Percentiles rank a stretch among this genome's conserved stretches.
phyloP scores from a whole-genome alignment of 129 eudicot species.

The Chrysanthemum seticuspe region DNA sequence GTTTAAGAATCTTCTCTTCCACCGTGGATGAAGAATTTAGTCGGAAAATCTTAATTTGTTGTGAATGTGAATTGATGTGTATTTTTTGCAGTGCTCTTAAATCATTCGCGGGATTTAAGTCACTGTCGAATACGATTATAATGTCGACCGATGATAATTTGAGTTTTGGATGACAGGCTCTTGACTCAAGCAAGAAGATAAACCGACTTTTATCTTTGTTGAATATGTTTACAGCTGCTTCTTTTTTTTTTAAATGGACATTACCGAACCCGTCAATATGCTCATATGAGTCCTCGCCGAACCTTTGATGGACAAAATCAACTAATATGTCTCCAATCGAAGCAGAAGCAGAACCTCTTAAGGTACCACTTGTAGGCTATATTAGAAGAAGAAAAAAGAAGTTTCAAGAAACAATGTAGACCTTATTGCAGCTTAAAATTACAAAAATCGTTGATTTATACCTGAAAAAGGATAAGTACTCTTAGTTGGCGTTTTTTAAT shows the following conservation, averaged over 20 bases:
- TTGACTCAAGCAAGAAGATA: constrained; percentile 60
- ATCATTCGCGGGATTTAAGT: constrained; percentile 68
- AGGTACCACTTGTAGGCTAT: constrained; percentile 52
- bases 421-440: constrained; percentile 14
- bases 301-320: constrained; percentile 51
- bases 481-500: constrained; percentile 42
- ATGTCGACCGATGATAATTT: constrained; percentile 63
- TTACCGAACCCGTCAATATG: constrained; percentile 43
- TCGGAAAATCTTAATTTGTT: constrained; percentile 68
- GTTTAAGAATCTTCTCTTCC: constrained; percentile 69
- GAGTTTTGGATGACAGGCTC: constrained; percentile 52
- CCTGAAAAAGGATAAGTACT: constrained; percentile 83
- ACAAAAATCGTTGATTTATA: constrained; percentile 17
- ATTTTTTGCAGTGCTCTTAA: constrained; percentile 59
- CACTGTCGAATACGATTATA: constrained; percentile 65
- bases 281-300: constrained; percentile 66
- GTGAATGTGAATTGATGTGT: constrained; percentile 50
- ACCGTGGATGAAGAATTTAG: constrained; percentile 62
- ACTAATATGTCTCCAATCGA: constrained; percentile 55
- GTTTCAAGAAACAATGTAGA: not conserved
- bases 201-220: constrained; percentile 54
- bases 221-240: constrained; percentile 55
- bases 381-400: not conserved
- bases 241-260: constrained; percentile 39
- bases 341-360: constrained; percentile 23